Conservation (phyloP, 768 basidiomycete species). For the Tylopilus sp. region DNA sequence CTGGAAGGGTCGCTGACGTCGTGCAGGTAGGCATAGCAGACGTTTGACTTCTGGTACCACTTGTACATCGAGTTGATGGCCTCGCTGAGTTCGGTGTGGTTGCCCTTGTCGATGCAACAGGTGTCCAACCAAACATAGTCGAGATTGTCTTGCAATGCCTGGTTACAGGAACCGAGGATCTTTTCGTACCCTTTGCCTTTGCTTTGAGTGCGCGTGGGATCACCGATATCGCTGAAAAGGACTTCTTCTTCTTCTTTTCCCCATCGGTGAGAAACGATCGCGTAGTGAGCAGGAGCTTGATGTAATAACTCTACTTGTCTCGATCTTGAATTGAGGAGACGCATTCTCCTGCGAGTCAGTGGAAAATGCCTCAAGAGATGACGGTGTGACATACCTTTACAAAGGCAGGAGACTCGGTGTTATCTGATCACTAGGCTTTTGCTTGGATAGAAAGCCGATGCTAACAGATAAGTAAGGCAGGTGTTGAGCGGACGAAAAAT, state of each 20-base stretch:
- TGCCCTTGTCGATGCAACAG: constrained; percentile 30
- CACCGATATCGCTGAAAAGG: constrained; percentile 23
- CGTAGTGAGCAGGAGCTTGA: constrained; percentile 7
- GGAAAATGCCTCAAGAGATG: not conserved
- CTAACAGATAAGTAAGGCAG: not conserved
- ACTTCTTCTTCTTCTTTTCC: constrained; percentile 20
- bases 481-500: not conserved
- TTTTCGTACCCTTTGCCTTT: constrained; percentile 23
- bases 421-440: not conserved
- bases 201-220: constrained; percentile 1
- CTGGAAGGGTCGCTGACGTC: constrained; percentile 18
- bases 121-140: constrained; percentile 33
- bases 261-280: constrained; percentile 31
- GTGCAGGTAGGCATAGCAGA: constrained; percentile 29
- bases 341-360: constrained; percentile 14
- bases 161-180: constrained; percentile 18
- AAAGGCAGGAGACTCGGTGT: not conserved
- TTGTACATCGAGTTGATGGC: constrained; percentile 33
- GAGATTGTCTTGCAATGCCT: constrained; percentile 14
- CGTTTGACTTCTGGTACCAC: constrained; percentile 27
- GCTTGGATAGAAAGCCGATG: not conserved
- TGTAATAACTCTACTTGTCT: constrained; percentile 16
- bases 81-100: constrained; percentile 26
- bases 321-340: constrained; percentile 19
- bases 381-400: constrained; percentile 3